Evolutionary conservation across 1,284 basidiomycete genomes (phyloP).

Genomic region (Cryptococcus floricola): DNA sequence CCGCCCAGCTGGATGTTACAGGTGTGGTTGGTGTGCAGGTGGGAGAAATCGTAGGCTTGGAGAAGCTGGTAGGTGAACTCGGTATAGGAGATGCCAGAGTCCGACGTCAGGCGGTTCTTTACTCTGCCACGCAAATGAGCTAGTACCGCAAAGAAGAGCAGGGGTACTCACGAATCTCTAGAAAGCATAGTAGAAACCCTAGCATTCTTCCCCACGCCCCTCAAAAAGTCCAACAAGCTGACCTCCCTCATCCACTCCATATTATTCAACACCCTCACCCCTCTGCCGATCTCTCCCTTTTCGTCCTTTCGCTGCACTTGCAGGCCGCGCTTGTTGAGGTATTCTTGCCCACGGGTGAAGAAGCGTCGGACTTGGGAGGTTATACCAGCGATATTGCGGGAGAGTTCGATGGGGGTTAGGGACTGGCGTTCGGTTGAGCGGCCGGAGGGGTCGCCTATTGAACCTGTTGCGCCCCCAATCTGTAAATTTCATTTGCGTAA

Average conservation of each 20-base stretch:
- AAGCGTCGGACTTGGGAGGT: constrained; percentile 65
- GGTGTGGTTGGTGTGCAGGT: constrained; percentile 61
- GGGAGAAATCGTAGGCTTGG: constrained; percentile 91
- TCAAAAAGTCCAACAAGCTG: constrained; percentile 77
- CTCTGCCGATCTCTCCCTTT: constrained; percentile 2
- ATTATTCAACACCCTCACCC: constrained; percentile 70
- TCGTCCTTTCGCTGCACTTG: neutral
- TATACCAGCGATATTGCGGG: constrained; percentile 66
- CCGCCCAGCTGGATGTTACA: constrained; percentile 93
- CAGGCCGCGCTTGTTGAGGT: constrained; percentile 52
- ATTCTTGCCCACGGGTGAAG: constrained; percentile 63
- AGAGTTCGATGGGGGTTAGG: constrained; percentile 60
- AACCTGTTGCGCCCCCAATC: constrained; percentile 94
- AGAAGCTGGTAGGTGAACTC: constrained; percentile 97
- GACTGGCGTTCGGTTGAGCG: constrained; percentile 75
- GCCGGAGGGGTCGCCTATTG: constrained; percentile 96
- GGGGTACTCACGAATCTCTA: constrained; percentile 68
- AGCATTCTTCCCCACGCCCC: constrained; percentile 72
- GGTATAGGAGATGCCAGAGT: constrained; percentile 85
- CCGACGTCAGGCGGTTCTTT: constrained; percentile 63
- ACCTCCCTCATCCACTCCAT: constrained; percentile 73
- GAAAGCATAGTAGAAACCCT: constrained; percentile 87
- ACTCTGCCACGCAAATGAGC: constrained; percentile 58
- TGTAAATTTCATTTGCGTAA: constrained; percentile 40
- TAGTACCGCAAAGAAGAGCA: neutral